Evolutionary conservation across 371 early-diverging fungal species (phyloP), one percentile per base, ranked within the genome.

Genomic region (Rhizomucor pusillus): DNA sequence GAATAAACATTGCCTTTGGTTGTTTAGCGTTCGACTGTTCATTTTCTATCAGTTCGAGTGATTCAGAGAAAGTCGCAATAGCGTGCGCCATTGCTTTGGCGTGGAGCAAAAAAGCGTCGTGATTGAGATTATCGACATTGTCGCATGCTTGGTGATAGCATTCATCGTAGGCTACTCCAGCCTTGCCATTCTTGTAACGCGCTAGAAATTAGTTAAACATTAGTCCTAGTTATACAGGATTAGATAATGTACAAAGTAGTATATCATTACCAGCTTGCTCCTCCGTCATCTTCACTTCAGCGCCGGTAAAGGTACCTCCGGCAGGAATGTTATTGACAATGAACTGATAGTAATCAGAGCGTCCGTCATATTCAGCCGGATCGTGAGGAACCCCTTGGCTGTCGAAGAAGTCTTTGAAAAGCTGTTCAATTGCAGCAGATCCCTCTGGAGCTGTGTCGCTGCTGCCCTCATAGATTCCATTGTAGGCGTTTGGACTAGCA

Each of bases 401-500:
- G 19, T 67, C 55, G 57, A 88, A 91, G 49, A 73, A 84, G 46
- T 75, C 65, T 48, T 75, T 75, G 65, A 89, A 83, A 16, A 79
- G 65, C 10, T 67, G 60, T 56, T 85, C 83, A 44, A 90, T 80
- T 45, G 60, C 66, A n/a, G 57, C 57, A 18, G 69, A 59, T 46
- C 69, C 65, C 1, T 60, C 60, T 40, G 57, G 19, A 13, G 66
- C 66, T 19, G 72, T 76, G 20, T 71, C 73, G 19, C 60, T 54
- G 18, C 79, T 56, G 49, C 58, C 59, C 39, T 59, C 56, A 16
- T 59, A 56, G 29, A 54, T 52, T 5, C 80, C 77, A 40, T 85
- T 77, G 20, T 81, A 78, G 62, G 78, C 86, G 74, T 91, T 91
- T 34, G 91, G 90, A 41, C 84, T 81, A 13, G 79, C 91, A 40